phyloP scores from a whole-genome alignment of 495 filamentous ascomycete species.

The Pyronema domesticum region DNA sequence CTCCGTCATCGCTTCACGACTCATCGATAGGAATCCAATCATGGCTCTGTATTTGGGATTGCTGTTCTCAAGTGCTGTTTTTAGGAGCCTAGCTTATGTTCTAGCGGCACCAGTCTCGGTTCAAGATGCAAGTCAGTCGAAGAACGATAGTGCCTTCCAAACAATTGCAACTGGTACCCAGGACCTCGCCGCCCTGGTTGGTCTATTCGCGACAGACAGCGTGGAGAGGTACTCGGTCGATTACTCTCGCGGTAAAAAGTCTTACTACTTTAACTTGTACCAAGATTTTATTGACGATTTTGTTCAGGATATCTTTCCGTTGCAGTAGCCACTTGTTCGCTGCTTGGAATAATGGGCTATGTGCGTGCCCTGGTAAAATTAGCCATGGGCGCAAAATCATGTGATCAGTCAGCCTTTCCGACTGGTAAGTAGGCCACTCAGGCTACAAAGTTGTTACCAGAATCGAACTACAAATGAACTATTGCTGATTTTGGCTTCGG shows the following conservation, averaged over 20 bases:
- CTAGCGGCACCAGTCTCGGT: too few relatives aligned
- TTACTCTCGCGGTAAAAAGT: conserved; percentile 8
- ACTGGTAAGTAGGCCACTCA: conserved; percentile 3
- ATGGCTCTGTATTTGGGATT: background rate
- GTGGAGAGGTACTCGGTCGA: conserved; percentile 19
- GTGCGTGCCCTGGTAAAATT: conserved; percentile 11
- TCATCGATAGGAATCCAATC: too few relatives aligned
- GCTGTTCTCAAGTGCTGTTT: background rate
- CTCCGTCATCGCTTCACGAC: too few relatives aligned
- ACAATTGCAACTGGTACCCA: conserved; percentile 20
- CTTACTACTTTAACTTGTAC: background rate
- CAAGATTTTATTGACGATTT: background rate
- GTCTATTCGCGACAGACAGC: conserved; percentile 19
- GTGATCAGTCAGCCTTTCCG: conserved; percentile 8
- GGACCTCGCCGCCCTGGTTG: conserved; percentile 22
- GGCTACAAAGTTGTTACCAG: background rate
- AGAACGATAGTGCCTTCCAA: conserved; percentile 6
- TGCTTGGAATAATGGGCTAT: conserved; percentile 16
- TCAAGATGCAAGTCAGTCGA: background rate
- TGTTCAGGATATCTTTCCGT: conserved; percentile 13
- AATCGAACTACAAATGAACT: background rate
- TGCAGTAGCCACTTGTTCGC: conserved; percentile 13
- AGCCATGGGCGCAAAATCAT: conserved; percentile 7
- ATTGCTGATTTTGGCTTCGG: background rate
- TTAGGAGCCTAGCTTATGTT: background rate